phyloP scores from a whole-genome alignment of 2,329 filamentous ascomycete species.

The Aulographum hederae region DNA sequence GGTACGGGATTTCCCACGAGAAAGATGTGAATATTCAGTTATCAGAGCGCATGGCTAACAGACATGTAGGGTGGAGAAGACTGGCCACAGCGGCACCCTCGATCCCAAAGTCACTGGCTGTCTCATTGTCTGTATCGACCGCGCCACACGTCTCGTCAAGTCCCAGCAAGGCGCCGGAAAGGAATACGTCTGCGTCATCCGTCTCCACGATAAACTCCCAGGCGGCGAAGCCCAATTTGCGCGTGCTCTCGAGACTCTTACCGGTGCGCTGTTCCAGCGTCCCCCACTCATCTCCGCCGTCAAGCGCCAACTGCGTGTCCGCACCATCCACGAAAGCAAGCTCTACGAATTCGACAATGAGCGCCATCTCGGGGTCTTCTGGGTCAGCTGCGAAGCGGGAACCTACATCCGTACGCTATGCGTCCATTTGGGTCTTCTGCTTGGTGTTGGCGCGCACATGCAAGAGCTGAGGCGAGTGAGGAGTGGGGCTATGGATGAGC shows the following conservation, averaged over 20 bases:
- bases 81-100: slow-evolving; percentile 92
- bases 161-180: slow-evolving; percentile 98
- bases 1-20: slow-evolving; percentile 30
- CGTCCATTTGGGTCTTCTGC: slow-evolving; percentile 66
- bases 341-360: slow-evolving; percentile 95
- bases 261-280: slow-evolving; percentile 90
- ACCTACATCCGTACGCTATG: slow-evolving; percentile 98
- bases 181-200: slow-evolving; percentile 92
- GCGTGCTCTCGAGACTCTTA: slow-evolving; percentile 85
- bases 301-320: slow-evolving; percentile 95
- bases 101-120: slow-evolving; percentile 97
- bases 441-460: slow-evolving; percentile 89
- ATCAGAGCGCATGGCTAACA: slow-evolving; percentile 7
- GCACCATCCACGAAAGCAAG: slow-evolving; percentile 95
- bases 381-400: slow-evolving; percentile 96
- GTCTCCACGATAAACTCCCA: slow-evolving; percentile 86
- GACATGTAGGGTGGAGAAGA: slow-evolving; percentile 72
- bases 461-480: slow-evolving; percentile 90
- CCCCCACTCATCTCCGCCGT: slow-evolving; percentile 95
- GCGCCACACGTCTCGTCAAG: slow-evolving; percentile 93
- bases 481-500: slow-evolving; percentile 88
- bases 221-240: slow-evolving; percentile 87
- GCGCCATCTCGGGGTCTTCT: slow-evolving; percentile 92
- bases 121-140: slow-evolving; percentile 88
- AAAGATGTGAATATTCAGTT: neutral